Conservation (phyloP, 2,329 filamentous ascomycete genomes). For the Colletotrichum filicis region DNA sequence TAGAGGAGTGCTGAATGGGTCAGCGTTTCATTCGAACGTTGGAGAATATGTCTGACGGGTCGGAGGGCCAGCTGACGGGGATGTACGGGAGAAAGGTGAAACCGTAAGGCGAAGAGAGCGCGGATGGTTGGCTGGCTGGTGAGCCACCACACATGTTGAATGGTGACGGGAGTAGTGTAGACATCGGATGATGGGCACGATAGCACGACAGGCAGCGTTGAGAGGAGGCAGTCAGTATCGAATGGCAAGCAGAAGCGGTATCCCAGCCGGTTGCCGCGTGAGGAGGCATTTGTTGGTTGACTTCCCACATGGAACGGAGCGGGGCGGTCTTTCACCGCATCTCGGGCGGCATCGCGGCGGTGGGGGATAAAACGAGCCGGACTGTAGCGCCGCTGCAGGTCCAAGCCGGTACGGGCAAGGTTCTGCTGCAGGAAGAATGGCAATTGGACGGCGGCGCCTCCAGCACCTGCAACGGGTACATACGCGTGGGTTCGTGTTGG, state of each 20-base stretch:
- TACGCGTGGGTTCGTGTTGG: constrained; percentile 17
- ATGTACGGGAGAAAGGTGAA: constrained; percentile 24
- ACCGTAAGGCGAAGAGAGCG: constrained; percentile 19
- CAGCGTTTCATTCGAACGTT: constrained; percentile 30
- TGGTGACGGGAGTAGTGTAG: constrained; percentile 9
- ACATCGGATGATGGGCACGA: constrained; percentile 21
- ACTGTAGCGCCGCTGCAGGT: constrained; percentile 29
- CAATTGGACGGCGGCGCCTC: constrained; percentile 25
- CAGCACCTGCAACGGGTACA: constrained; percentile 21
- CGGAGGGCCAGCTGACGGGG: constrained; percentile 27
- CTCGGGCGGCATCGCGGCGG: constrained; percentile 27
- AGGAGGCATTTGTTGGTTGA: constrained; percentile 17
- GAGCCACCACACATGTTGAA: constrained; percentile 10
- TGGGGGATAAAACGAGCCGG: constrained; percentile 27
- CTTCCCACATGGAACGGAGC: constrained; percentile 11
- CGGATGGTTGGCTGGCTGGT: constrained; percentile 21
- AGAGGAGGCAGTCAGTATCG: constrained; percentile 10
- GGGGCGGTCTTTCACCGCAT: constrained; percentile 33
- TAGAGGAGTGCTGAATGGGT: constrained; percentile 16
- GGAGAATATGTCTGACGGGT: constrained; percentile 15
- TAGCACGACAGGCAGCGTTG: neutral
- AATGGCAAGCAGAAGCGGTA: constrained; percentile 5
- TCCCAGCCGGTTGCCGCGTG: constrained; percentile 7
- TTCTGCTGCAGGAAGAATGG: constrained; percentile 12
- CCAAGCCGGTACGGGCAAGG: constrained; percentile 29